phyloP scores from a whole-genome alignment of 2,329 filamentous ascomycete species.

The Aspergillus texensis region DNA sequence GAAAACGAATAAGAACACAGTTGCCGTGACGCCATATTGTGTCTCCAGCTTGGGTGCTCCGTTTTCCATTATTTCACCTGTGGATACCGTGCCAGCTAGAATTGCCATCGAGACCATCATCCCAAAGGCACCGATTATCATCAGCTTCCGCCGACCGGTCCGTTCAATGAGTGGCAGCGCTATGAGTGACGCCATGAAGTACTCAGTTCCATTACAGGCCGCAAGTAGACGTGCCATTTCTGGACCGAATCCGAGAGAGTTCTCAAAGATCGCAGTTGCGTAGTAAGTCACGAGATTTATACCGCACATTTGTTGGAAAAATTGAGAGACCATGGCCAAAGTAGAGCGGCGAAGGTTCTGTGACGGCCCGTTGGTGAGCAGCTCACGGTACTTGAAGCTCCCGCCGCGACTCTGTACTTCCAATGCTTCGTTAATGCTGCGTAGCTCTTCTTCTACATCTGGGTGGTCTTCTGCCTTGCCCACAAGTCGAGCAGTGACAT shows the following conservation, averaged over 20 bases:
- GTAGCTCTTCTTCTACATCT: conserved; percentile 36
- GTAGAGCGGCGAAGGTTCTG: conserved; percentile 26
- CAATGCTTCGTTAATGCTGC: conserved; percentile 11
- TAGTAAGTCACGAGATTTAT: conserved; percentile 38
- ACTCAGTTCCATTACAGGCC: conserved; percentile 31
- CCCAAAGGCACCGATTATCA: conserved; percentile 28
- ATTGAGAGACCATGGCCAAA: conserved; percentile 28
- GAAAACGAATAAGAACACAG: conserved; percentile 59
- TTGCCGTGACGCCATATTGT: conserved; percentile 6
- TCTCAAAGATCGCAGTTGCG: conserved; percentile 14
- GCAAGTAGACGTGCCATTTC: conserved; percentile 13
- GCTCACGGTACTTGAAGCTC: conserved; percentile 19
- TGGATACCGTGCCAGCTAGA: conserved; percentile 5
- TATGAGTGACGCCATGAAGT: conserved; percentile 24
- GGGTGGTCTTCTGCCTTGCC: conserved; percentile 42
- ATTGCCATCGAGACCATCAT: conserved; percentile 11
- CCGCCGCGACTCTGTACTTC: conserved; percentile 6
- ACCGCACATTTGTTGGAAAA: conserved; percentile 33
- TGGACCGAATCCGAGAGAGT: conserved; percentile 11
- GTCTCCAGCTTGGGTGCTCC: conserved; percentile 6
- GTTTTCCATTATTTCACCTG: not conserved
- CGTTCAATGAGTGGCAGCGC: conserved; percentile 31
- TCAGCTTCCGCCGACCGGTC: conserved; percentile 42
- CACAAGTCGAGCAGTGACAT: conserved; percentile 45
- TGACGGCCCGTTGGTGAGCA: conserved; percentile 7